Evolutionary conservation across 179 eudicot genomes (phyloP), one percentile per base, ranked within the genome.

Genomic region (Drosera spatulata): DNA sequence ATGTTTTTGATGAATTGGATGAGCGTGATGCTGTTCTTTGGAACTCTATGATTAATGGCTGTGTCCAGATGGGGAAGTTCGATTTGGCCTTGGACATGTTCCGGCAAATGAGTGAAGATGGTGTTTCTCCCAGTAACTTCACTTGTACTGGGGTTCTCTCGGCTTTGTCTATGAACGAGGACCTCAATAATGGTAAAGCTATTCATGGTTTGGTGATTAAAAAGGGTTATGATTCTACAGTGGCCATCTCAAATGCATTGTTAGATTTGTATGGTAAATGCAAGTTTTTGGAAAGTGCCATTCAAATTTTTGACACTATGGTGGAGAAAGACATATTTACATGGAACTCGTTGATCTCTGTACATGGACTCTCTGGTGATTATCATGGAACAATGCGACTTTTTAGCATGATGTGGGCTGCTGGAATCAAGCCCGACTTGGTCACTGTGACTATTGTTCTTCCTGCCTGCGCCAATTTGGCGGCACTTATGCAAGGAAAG

Each of bases 271-370:
- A 77, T 44, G 84, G 84, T 39, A 73, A 65, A 60, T 43, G 60
- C 48, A 70, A 78, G 43, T 57, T 49, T 63, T 46, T 72, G 40
- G 50, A 46, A 61, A 62, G 57, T 58, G 78, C 84, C 41, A 66
- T 58, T 41, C 50, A 56, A 55, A 55, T 80, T 13, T 77, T 80
- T 57, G 58, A 63, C 5, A 66, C 49, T 46, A 63, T 72, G 33
- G 47, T 69, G 59, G 13, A 4, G 13, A 80, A 74, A 65, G 71
- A 69, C 64, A 39, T 80, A 55, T 72, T 80, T 40, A 73, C 72
- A 61, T 80, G 84, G 84, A 80, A 80, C 50, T 74, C 77, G 22
- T 54, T 80, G 53, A 80, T 80, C 49, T 73, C 84, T 42, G 70
- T 71, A 4, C 74, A 74, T 68, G 73, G 77, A 48, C 77, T 66